These are phyloP conservation scores for Ceratobasidium papillatum DNA, from an alignment of 1,284 basidiomycete genomes.

Conservation along the genomic window DNA sequence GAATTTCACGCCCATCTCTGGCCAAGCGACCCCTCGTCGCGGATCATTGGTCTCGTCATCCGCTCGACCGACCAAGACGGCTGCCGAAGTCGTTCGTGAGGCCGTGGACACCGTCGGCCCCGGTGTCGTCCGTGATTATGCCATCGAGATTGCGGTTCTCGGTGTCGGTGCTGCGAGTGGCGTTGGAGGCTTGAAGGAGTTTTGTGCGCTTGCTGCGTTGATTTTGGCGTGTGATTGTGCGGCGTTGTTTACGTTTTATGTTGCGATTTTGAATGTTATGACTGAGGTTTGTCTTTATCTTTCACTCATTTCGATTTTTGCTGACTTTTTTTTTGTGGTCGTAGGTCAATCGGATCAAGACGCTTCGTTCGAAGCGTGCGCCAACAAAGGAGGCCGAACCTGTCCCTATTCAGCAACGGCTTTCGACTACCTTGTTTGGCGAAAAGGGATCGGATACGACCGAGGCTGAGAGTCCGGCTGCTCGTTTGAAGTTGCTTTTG, in stretches of 20 bases:
- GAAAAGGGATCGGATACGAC: constrained; percentile 68
- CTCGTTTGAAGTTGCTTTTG: constrained; percentile 88
- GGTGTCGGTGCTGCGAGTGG: constrained; percentile 86
- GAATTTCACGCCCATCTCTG: constrained; percentile 62
- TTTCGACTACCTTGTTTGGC: constrained; percentile 65
- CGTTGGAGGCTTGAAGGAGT: constrained; percentile 91
- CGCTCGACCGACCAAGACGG: constrained; percentile 62
- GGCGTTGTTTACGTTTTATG: constrained; percentile 90
- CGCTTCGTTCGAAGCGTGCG: constrained; percentile 49
- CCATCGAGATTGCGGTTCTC: constrained; percentile 90
- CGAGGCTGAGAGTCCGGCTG: constrained; percentile 79
- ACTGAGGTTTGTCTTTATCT: constrained; percentile 71
- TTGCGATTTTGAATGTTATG: constrained; percentile 90
- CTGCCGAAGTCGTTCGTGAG: constrained; percentile 84
- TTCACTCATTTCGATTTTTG: constrained; percentile 26
- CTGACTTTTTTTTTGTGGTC: neutral
- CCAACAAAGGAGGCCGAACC: constrained; percentile 17
- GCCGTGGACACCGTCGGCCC: constrained; percentile 82
- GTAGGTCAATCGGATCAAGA: constrained; percentile 64
- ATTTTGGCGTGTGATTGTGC: constrained; percentile 88
- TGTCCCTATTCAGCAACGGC: constrained; percentile 54
- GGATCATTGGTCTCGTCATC: neutral
- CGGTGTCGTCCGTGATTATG: constrained; percentile 90
- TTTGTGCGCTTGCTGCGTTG: constrained; percentile 92
- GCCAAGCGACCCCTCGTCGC: constrained; percentile 3